A percentile compares a stretch with the other conserved stretches of the same genome.
Conservation (phyloP, 2,329 filamentous ascomycete species). For the Geosmithia flava region DNA sequence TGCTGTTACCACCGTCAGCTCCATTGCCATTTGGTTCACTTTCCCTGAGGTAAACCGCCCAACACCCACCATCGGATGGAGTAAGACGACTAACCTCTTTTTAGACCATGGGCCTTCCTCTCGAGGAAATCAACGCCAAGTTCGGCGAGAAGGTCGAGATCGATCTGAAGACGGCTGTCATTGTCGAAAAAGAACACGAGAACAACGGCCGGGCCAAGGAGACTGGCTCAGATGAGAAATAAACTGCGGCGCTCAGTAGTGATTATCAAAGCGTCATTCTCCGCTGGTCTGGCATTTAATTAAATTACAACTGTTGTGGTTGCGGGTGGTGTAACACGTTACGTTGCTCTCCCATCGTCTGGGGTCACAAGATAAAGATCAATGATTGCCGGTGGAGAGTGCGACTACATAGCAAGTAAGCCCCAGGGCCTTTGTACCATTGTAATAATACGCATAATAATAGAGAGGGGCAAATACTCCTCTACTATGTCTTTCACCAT, state of each 20-base stretch:
- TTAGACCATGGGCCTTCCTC: slow-evolving; percentile 5
- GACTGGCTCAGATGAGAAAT: neutral
- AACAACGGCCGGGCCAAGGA: neutral
- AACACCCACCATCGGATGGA: neutral
- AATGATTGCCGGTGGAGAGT: too few relatives aligned
- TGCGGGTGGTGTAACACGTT: too few relatives aligned
- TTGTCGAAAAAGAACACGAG: slow-evolving; percentile 2
- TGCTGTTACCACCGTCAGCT: slow-evolving; percentile 4
- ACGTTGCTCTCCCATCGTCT: too few relatives aligned
- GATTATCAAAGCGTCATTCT: neutral
- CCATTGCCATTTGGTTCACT: slow-evolving; percentile 13
- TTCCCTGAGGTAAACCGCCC: slow-evolving; percentile 7
- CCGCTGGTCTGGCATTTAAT: too few relatives aligned
- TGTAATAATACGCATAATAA: too few relatives aligned
- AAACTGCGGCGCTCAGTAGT: neutral
- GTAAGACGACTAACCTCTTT: neutral
- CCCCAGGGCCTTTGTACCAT: too few relatives aligned
- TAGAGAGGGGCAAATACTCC: too few relatives aligned
- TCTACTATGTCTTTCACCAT: too few relatives aligned
- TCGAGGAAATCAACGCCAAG: slow-evolving; percentile 8
- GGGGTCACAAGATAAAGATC: too few relatives aligned
- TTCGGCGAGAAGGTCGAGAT: slow-evolving; percentile 7
- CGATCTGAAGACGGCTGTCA: slow-evolving; percentile 6
- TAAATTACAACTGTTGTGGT: too few relatives aligned
- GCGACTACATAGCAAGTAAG: too few relatives aligned